Base-by-base conservation (phyloP, 306 rosid genomes). In the Glycine soja region DNA sequence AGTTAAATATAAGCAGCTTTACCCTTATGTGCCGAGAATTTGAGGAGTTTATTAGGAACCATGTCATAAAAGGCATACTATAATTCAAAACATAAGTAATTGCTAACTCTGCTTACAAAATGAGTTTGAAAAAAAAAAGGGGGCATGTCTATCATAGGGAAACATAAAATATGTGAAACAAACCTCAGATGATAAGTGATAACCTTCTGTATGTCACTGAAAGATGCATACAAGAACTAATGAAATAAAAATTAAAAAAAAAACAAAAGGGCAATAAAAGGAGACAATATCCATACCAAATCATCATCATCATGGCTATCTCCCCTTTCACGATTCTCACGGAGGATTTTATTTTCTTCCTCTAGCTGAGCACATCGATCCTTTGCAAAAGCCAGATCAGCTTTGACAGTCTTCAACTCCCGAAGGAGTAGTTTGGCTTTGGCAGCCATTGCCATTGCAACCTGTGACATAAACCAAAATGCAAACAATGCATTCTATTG, bases 381-480 rank as follows among this genome's bases (percentile, higher is more conserved):
- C 89, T 95, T 95, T 8, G 99, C 98, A 86, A 95, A 95, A 84
- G 99, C 98, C 76, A 95, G 85, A 86, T 95, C 99, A 74, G 98
- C 98, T 85, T 95, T 95, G 67, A 95, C 90, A 80, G 99, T 95
- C 88, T 95, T 95, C 88, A 95, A 87, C 93, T 95, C 99, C 78
- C 98, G 95, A 82, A 95, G 98, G 69, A 93, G 97, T 38, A 95
- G 88, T 84, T 95, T 95, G 72, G 99, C 99, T 92, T 95, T 93
- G 42, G 99, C 97, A 83, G 99, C 99, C 99, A 95, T 95, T 65
- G 99, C 99, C 99, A 95, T 95, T 52, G 99, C 97, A 88, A 95
- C 99, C 99, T 95, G 93, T 52, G 56, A 73, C 46, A 82, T 70
- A 63, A 81, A 77, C 59, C 82, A 77, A 76, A 81, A 59, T 78